These are phyloP conservation scores for Salix koriyanagi DNA, from an alignment of 345 rosid species.

Conservation along the genomic window DNA sequence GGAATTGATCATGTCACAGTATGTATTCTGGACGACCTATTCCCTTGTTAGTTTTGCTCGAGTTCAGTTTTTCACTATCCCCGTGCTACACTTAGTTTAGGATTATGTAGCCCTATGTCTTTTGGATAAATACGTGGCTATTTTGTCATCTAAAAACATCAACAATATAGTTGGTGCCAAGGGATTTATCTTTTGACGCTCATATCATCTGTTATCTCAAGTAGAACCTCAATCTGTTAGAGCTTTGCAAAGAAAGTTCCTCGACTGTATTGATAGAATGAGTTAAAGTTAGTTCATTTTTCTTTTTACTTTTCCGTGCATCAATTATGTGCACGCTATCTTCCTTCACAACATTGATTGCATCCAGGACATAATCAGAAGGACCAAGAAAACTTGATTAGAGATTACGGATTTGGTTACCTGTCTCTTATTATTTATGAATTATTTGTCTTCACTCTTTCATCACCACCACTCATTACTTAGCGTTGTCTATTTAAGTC, in stretches of 20 bases:
- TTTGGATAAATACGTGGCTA: background rate
- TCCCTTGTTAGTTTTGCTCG: background rate
- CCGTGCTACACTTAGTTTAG: background rate
- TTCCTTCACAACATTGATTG: background rate
- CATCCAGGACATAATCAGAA: no score
- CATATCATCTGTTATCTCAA: background rate
- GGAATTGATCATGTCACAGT: slow-evolving; percentile 79
- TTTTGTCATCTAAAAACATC: no score
- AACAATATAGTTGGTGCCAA: no score
- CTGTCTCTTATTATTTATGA: background rate
- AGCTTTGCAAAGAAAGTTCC: background rate
- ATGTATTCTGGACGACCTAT: slow-evolving; percentile 15
- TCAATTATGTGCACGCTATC: background rate
- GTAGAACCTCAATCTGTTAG: background rate
- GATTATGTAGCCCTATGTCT: background rate
- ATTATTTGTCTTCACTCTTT: background rate
- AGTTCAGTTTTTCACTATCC: background rate
- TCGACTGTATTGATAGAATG: background rate
- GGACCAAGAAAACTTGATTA: no score
- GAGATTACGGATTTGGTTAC: no score
- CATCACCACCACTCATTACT: background rate
- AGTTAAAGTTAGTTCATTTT: background rate
- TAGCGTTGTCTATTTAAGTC: background rate
- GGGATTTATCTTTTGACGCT: background rate
- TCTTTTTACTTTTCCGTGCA: background rate